Evolutionary conservation across 2,329 filamentous ascomycete species (phyloP), one percentile per base, ranked within the genome.

Genomic region (Fusarium buharicum): DNA sequence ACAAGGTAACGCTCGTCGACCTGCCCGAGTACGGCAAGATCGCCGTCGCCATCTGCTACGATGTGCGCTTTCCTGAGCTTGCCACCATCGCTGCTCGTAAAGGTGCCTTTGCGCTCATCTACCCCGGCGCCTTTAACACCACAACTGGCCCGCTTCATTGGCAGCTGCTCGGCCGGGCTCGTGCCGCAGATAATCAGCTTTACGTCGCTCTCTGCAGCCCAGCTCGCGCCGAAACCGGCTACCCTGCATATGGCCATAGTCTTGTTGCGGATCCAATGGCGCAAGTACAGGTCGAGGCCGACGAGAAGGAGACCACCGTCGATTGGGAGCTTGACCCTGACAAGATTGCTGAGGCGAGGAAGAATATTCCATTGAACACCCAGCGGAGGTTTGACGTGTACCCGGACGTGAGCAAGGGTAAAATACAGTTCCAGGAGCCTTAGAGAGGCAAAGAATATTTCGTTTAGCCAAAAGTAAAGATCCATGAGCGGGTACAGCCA

Each of bases 381-480:
- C 95, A 99, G 82, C 84, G 95, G 70, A 83, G 95, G 66, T 99
- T 97, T 74, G 95, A 99, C 76, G 90, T 99, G 17, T 99, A 99
- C 76, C 90, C 92, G 0, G 93, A 99, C 81, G 87, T 99, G 28
- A 93, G 88, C 70, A 77, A 85, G 70, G 88, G 85, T 1, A 78
- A 82, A 54, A 73, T 82, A 20, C 71, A 74, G 18, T 73, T 74
- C 14, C 70, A 74, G 38, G 74, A 77, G 46, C 67, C 70, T 50
- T 69, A 13, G 53, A 59, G 10, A 28, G 27, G 5, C 43, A 57
- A 34, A n/a, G 10, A 14, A 38, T 33, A 4, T 22, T 20, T 10
- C 28, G 30, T 20, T 20, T 6, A 47, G 24, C n/a, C 37, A 52
- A 36, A 47, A 46, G 4, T 45, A 28, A 50, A 6, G 34, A 12